Percentiles rank a stretch among this genome's conserved stretches.
These are phyloP conservation scores for Phaeosphaeria sp. DNA, from an alignment of 2,329 filamentous ascomycete species.

Conservation along the genomic window DNA sequence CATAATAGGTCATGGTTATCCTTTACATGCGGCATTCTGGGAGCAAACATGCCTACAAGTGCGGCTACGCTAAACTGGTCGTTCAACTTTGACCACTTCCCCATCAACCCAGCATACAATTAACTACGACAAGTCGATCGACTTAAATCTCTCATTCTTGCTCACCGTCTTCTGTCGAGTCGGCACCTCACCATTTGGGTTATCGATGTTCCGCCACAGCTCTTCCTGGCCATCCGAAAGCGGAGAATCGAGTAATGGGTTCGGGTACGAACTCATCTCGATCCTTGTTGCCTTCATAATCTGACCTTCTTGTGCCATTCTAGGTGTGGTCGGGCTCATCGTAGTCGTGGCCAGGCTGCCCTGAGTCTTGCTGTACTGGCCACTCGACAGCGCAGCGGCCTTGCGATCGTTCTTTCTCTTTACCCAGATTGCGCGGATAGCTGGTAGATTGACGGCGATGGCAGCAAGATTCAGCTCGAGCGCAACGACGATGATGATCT, in stretches of 20 bases:
- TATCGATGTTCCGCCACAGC: neutral
- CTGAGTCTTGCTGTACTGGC: neutral
- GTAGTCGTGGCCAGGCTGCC: neutral
- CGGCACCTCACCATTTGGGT: neutral
- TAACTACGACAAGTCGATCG: neutral
- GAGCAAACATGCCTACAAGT: no score
- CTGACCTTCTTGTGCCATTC: neutral
- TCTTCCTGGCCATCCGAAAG: neutral
- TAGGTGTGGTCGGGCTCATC: neutral
- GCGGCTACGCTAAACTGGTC: no score
- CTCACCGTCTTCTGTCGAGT: neutral
- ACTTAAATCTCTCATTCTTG: neutral
- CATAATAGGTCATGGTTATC: no score
- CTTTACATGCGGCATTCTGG: no score
- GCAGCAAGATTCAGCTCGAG: conserved; percentile 43
- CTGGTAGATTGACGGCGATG: conserved; percentile 41
- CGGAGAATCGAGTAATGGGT: neutral
- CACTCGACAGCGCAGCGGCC: neutral
- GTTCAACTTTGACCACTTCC: no score
- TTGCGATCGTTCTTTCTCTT: neutral
- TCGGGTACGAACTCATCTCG: neutral
- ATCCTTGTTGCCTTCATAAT: neutral
- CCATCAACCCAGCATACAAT: no score
- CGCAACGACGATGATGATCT: conserved; percentile 40
- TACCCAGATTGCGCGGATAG: conserved; percentile 1